Evolutionary conservation across 2,329 filamentous ascomycete genomes (phyloP).

Genomic region (Stachybotrys elegans): DNA sequence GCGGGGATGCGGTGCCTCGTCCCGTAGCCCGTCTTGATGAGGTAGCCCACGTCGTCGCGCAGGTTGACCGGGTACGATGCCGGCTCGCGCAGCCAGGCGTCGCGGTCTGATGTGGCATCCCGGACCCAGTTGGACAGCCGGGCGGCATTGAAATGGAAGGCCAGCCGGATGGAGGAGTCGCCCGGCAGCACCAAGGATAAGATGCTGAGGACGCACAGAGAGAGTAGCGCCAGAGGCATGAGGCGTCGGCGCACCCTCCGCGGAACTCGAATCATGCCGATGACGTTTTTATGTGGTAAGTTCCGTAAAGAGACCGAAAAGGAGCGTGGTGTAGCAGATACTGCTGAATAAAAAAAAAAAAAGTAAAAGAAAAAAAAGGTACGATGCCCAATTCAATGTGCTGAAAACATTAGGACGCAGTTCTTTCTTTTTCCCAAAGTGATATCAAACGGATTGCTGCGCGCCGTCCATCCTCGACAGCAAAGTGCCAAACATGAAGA

Average conservation of each 20-base stretch:
- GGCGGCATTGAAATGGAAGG: constrained; percentile 26
- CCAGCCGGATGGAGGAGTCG: constrained; percentile 26
- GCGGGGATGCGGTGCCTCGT: constrained; percentile 42
- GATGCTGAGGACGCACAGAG: constrained; percentile 18
- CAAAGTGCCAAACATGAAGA: no score
- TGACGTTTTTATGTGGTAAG: no score
- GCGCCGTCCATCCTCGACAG: no score
- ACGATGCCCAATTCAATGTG: no score
- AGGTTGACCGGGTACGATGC: constrained; percentile 39
- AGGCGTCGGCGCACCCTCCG: constrained; percentile 24
- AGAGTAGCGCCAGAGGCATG: constrained; percentile 13
- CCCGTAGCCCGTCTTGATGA: constrained; percentile 53
- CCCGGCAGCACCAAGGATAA: constrained; percentile 24
- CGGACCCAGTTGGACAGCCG: constrained; percentile 26
- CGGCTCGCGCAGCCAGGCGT: constrained; percentile 35
- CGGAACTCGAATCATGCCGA: constrained; percentile 18
- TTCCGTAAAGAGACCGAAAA: no score
- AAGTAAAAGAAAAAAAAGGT: no score
- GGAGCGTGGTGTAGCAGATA: no score
- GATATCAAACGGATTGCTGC: no score
- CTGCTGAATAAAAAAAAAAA: no score
- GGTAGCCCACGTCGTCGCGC: constrained; percentile 40
- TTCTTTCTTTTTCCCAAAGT: no score
- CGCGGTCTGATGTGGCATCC: constrained; percentile 21
- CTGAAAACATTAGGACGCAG: no score